phyloP scores from a whole-genome alignment of 2,329 filamentous ascomycete genomes.

The Fusarium buxicola region DNA sequence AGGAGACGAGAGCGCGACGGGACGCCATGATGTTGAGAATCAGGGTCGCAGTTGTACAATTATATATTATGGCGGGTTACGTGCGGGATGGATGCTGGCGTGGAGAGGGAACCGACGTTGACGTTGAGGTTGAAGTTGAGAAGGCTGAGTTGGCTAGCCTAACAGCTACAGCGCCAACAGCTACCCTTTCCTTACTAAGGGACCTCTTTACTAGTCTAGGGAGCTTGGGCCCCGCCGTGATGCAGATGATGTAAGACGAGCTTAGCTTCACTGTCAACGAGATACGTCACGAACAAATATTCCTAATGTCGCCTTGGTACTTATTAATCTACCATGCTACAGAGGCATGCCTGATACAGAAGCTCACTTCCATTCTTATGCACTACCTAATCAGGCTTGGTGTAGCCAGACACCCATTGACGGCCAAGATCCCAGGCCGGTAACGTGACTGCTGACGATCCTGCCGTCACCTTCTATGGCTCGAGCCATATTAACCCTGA shows the following conservation, averaged over 20 bases:
- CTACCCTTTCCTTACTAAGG: constrained; percentile 18
- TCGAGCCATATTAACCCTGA: too few species aligned
- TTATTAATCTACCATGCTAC: too few species aligned
- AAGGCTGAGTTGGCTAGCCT: neutral
- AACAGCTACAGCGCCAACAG: constrained; percentile 14
- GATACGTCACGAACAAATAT: neutral
- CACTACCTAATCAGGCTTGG: too few species aligned
- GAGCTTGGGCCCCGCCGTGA: constrained; percentile 7
- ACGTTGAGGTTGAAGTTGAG: constrained; percentile 20
- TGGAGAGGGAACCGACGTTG: neutral
- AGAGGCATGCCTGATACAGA: too few species aligned
- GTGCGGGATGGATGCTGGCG: neutral
- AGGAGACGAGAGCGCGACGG: constrained; percentile 32
- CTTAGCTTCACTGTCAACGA: neutral
- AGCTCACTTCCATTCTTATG: too few species aligned
- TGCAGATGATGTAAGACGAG: constrained; percentile 16
- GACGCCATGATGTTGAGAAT: constrained; percentile 28
- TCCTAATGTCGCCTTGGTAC: too few species aligned
- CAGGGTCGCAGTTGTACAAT: neutral
- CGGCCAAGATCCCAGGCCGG: too few species aligned
- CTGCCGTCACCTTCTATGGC: too few species aligned
- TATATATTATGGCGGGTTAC: neutral
- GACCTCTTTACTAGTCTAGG: neutral
- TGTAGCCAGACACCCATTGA: too few species aligned
- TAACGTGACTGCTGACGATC: too few species aligned